Base-by-base conservation (phyloP, 305 asterid species). In the Solanum chacoense region DNA sequence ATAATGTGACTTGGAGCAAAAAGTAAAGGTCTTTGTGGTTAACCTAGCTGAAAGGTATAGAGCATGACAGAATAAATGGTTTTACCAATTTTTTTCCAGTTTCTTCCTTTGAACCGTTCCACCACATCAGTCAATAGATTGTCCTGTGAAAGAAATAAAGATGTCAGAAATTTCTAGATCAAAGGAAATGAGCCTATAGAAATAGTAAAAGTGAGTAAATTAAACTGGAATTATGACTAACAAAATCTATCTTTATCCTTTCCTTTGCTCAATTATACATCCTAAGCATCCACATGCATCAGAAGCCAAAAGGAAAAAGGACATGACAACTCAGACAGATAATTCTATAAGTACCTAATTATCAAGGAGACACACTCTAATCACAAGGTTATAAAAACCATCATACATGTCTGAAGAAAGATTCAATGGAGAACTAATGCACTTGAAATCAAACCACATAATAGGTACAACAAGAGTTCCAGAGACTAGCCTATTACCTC, bases 21-120 rank as follows among this genome's bases (percentile, higher is more conserved):
- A 31, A 55, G 42, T 50, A 31, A 50, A 83, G 31, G 73, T 31
- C 7, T 18, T 81, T 29, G 86, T 42, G 71, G 71, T 45, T 50
- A 83, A 50, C 72, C 71, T 18, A 83, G 73, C 31, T 83, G 87
- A 83, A 42, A 83, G 3, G 31, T 50, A 83, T 31, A 83, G 18
- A 83, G 29, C 40, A 31, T 6, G 87, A 50, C 7, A 63, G 85
- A 91, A 38, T 86, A 34, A 85, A 88, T 6, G 29, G 74, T 76
- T 84, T 89, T 87, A 93, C 98, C 97, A 90, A 95, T 95, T 90
- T 67, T 92, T 89, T 95, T 95, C 98, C 98, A 96, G 75, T 92
- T 94, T 89, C 89, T 94, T 26, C 94, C 99, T 4, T 92, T 91
- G 93, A 90, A 93, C 89, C 87, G 89, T 79, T 87, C 88, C 75